Evolutionary conservation across 257 asterid species (phyloP).

Genomic region (Avicennia marina): DNA sequence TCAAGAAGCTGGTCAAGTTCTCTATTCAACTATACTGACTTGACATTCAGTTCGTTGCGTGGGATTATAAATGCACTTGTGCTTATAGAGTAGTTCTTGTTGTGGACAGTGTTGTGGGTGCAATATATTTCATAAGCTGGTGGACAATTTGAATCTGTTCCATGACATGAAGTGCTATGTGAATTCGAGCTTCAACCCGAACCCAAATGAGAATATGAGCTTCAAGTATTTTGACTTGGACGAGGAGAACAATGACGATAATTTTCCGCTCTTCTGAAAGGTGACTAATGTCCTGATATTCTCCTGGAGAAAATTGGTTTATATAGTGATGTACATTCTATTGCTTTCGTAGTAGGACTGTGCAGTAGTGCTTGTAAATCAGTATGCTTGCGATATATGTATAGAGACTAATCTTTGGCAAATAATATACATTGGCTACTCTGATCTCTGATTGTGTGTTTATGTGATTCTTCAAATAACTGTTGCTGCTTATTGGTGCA

Average conservation of each 20-base stretch:
- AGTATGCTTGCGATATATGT: neutral
- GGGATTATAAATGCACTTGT: neutral
- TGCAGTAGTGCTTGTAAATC: constrained; percentile 25
- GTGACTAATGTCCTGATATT: constrained; percentile 15
- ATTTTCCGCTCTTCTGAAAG: constrained; percentile 50
- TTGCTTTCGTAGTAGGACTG: constrained; percentile 9
- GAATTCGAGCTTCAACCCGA: constrained; percentile 73
- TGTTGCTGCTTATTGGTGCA: no score
- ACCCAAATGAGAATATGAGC: constrained; percentile 35
- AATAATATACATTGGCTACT: no score
- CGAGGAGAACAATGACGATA: constrained; percentile 37
- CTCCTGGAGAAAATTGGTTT: neutral
- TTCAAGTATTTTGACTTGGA: constrained; percentile 58
- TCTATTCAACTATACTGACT: no score
- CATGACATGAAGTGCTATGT: constrained; percentile 94
- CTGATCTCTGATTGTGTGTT: no score
- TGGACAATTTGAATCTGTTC: constrained; percentile 87
- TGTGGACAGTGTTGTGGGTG: constrained; percentile 87
- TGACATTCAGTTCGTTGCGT: no score
- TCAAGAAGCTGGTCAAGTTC: neutral
- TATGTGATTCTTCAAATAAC: no score
- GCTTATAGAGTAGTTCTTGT: neutral
- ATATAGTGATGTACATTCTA: constrained; percentile 36
- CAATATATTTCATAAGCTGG: constrained; percentile 89
- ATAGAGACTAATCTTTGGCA: neutral